Evolutionary conservation across 192 early-diverging fungal species (phyloP), one percentile per base, ranked within the genome.

Genomic region (Umbelopsis ramanniana): DNA sequence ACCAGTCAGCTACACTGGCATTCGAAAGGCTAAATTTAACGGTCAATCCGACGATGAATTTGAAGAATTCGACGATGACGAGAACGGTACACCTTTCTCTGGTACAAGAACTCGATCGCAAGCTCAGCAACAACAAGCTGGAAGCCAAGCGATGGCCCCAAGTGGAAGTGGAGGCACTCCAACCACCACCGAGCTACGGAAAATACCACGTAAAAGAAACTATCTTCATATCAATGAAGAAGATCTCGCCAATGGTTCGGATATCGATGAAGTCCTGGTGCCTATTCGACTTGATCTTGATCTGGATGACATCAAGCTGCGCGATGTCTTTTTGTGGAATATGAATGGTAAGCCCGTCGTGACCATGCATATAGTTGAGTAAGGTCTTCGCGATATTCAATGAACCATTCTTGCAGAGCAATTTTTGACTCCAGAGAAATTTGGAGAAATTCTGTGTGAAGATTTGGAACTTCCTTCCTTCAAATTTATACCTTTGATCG

Each of bases 251-350:
- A 24, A 83, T 66, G 80, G 87, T 48, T 88, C 93, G 7, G 85
- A 89, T 52, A 82, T 86, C 57, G 85, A 88, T 17, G 95, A 95
- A 77, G 76, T 86, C 15, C 76, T 97, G 15, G 93, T 97, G 1
- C 96, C 96, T 8, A 96, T 98, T 37, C 84, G 93, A 12, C 76
- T 98, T n/a, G 95, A 98, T 75, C 76, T 97, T 79, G 96, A 98
- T 79, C 74, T 93, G 0, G 93, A 95, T 48, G 93, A 93, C 46
- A 83, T 91, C 68, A 93, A 93, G 53, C 77, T 97, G 63, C 86
- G 94, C 29, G 96, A 98, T 70, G 85, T 90, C 19, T 98, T 98
- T 79, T 88, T 91, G 24, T 98, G 96, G 96, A 98, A 98, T 72
- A 85, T 95, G 66, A 91, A 96, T 73, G 91, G 90, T 91, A 78